Percentiles rank a stretch among this genome's conserved stretches.
Evolutionary conservation across 2,329 filamentous ascomycete species (phyloP).

Genomic region (Cytospora paraplurivora): DNA sequence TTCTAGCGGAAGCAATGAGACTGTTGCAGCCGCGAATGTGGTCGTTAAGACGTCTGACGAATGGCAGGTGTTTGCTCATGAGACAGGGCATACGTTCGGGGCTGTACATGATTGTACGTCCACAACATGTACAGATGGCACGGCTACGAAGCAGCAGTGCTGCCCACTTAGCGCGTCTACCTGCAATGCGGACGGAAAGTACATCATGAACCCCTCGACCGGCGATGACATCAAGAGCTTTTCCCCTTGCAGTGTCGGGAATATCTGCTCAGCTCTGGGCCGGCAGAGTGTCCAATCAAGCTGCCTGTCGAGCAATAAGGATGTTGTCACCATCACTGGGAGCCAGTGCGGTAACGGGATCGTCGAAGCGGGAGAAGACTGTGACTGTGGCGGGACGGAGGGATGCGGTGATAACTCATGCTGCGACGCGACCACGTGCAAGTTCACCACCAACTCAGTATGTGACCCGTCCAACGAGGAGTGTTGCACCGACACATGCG

Average conservation of each 20-base stretch:
- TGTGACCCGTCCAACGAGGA: constrained; percentile 84
- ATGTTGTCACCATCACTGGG: constrained; percentile 77
- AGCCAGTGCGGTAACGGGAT: constrained; percentile 96
- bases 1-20: constrained; percentile 60
- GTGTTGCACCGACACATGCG: constrained; percentile 70
- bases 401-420: constrained; percentile 76
- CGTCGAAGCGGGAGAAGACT: constrained; percentile 91
- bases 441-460: constrained; percentile 72
- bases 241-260: constrained; percentile 86
- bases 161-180: constrained; percentile 70
- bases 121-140: constrained; percentile 65
- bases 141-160: constrained; percentile 60
- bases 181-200: constrained; percentile 78
- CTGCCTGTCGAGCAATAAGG: constrained; percentile 84
- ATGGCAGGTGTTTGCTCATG: constrained; percentile 96
- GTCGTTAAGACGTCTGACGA: constrained; percentile 81
- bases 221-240: constrained; percentile 72
- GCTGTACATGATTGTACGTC: constrained; percentile 89
- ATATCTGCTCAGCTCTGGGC: constrained; percentile 85
- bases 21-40: constrained; percentile 83
- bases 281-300: constrained; percentile 72
- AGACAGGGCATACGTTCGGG: constrained; percentile 91
- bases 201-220: constrained; percentile 96
- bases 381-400: constrained; percentile 82
- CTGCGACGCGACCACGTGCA: constrained; percentile 85